These are phyloP conservation scores for Colletotrichum tropicale DNA, from an alignment of 2,329 filamentous ascomycete species.

Conservation along the genomic window DNA sequence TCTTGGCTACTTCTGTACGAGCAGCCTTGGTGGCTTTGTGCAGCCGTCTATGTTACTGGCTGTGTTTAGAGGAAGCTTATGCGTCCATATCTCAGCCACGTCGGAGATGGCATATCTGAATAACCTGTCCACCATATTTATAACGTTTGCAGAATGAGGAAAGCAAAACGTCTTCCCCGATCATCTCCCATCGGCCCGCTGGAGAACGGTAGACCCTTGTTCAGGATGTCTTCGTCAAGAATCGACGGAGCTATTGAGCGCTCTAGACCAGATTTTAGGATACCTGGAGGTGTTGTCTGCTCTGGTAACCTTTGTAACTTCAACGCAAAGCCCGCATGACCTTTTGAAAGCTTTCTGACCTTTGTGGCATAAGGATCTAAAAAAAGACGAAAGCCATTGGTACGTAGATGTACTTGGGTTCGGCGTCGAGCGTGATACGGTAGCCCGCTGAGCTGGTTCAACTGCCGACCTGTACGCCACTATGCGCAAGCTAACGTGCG, in stretches of 20 bases:
- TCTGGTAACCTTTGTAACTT: not conserved
- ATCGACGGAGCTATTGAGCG: not conserved
- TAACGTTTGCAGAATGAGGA: not conserved
- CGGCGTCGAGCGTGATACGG: not conserved
- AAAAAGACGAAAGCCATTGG: not conserved
- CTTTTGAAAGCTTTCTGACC: not conserved
- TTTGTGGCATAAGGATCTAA: not conserved
- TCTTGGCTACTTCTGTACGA: not conserved
- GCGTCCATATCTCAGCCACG: not conserved
- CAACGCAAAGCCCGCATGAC: not conserved
- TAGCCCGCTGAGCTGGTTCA: not conserved
- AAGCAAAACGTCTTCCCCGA: not conserved
- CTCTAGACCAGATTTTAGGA: not conserved
- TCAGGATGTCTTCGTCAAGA: not conserved
- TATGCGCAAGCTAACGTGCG: not conserved
- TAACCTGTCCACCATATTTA: not conserved
- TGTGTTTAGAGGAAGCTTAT: not conserved
- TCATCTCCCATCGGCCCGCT: not conserved
- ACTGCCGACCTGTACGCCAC: not conserved
- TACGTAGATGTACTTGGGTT: not conserved
- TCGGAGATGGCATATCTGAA: not conserved
- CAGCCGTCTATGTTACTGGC: not conserved
- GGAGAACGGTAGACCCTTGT: not conserved
- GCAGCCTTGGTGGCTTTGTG: not conserved
- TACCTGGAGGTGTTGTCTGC: not conserved